Evolutionary conservation across 108 stramenopile genomes (phyloP).

Genomic region (Cyclostephanos invisitatus): DNA sequence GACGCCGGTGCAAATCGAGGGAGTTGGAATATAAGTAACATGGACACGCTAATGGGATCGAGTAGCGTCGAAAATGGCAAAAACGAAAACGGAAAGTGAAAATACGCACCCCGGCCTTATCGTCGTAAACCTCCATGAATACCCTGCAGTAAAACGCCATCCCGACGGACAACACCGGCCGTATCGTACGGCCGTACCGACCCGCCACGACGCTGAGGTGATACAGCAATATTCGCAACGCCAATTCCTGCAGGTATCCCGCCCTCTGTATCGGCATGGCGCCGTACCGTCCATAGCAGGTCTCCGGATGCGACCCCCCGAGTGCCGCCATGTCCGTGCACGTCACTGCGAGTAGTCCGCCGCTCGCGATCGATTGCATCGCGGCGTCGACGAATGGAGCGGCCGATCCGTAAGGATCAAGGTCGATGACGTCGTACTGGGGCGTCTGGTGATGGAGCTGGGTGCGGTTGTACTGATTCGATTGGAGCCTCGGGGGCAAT

Average conservation of each 20-base stretch:
- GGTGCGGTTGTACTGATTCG: slow-evolving; percentile 34
- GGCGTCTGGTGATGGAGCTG: slow-evolving; percentile 50
- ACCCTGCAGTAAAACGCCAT: slow-evolving; percentile 98
- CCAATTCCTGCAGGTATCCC: slow-evolving; percentile 95
- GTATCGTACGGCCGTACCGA: slow-evolving; percentile 85
- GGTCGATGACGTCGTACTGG: slow-evolving; percentile 94
- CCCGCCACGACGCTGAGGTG: slow-evolving; percentile 86
- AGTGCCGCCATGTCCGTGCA: slow-evolving; percentile 98
- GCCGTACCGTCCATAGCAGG: slow-evolving; percentile 93
- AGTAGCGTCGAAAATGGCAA: too few species aligned
- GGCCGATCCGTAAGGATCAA: slow-evolving; percentile 98
- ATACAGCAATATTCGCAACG: slow-evolving; percentile 91
- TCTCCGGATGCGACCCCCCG: slow-evolving; percentile 92
- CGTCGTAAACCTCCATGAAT: slow-evolving; percentile 94
- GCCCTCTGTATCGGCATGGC: slow-evolving; percentile 83
- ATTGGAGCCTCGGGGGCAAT: slow-evolving; percentile 45
- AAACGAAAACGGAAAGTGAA: slow-evolving; percentile 6
- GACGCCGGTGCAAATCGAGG: background rate
- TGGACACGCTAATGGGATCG: background rate
- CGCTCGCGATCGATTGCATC: slow-evolving; percentile 87
- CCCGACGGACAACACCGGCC: slow-evolving; percentile 91
- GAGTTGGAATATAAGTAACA: background rate
- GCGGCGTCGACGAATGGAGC: slow-evolving; percentile 96
- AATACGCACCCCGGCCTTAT: slow-evolving; percentile 81
- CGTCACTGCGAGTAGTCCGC: slow-evolving; percentile 94